Evolutionary conservation across 2,329 filamentous ascomycete genomes (phyloP).

Genomic region (Hypoxylon rubiginosum): DNA sequence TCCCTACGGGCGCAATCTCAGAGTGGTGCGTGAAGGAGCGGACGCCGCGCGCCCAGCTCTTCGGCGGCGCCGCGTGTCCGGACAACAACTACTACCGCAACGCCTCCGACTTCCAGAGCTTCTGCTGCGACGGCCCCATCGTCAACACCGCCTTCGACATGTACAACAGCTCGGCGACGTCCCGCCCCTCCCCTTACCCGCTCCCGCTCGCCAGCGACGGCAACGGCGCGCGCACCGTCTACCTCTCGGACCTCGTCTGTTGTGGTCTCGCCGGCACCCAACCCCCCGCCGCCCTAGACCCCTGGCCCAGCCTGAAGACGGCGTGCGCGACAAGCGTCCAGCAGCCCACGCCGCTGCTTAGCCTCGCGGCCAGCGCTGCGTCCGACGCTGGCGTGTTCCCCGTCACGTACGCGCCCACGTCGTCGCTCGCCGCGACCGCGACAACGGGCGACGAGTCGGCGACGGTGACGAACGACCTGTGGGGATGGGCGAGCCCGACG

Average conservation of each 20-base stretch:
- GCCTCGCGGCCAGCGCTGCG: slow-evolving; percentile 27
- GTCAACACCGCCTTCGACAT: slow-evolving; percentile 28
- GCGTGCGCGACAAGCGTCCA: slow-evolving; percentile 26
- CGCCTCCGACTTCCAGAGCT: slow-evolving; percentile 14
- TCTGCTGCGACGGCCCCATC: slow-evolving; percentile 39
- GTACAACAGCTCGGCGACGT: slow-evolving; percentile 10
- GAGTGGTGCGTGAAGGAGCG: slow-evolving; percentile 24
- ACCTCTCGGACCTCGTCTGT: slow-evolving; percentile 25
- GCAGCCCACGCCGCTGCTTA: slow-evolving; percentile 21
- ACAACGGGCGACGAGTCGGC: slow-evolving; percentile 5
- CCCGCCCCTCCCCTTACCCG: neutral
- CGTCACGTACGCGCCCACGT: slow-evolving; percentile 19
- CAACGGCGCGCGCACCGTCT: neutral
- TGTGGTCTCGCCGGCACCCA: slow-evolving; percentile 29
- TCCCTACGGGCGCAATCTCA: slow-evolving; percentile 26
- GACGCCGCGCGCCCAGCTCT: slow-evolving; percentile 10
- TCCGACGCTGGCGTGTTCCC: slow-evolving; percentile 11
- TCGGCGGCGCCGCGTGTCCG: slow-evolving; percentile 11
- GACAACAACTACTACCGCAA: neutral
- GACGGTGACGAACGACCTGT: slow-evolving; percentile 30
- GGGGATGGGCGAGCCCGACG: slow-evolving; percentile 24
- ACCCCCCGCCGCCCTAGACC: slow-evolving; percentile 1
- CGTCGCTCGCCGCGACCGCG: neutral
- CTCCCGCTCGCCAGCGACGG: neutral
- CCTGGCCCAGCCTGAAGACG: slow-evolving; percentile 9